phyloP scores from a whole-genome alignment of 306 rosid genomes.

The Begonia fuchsioides region DNA sequence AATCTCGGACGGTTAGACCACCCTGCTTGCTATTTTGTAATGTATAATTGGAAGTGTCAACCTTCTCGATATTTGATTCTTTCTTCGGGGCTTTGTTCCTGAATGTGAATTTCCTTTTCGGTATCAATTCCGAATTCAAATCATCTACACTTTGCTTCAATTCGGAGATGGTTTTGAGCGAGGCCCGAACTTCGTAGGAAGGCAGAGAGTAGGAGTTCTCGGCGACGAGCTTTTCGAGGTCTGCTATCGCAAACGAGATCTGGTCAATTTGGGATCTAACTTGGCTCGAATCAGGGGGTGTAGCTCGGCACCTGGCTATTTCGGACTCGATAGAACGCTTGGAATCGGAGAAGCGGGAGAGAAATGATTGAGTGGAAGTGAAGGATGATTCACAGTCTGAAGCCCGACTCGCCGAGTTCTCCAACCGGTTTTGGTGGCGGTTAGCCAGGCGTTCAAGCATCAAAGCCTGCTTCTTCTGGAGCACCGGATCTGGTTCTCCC shows the following conservation, averaged over 20 bases:
- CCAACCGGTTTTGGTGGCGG: slow-evolving; percentile 43
- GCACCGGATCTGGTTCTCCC: slow-evolving; percentile 11
- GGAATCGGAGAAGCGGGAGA: slow-evolving; percentile 36
- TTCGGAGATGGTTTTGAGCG: slow-evolving; percentile 53
- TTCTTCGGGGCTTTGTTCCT: slow-evolving; percentile 41
- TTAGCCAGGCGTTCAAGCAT: slow-evolving; percentile 66
- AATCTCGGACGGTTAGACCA: slow-evolving; percentile 23
- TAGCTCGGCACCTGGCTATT: slow-evolving; percentile 23
- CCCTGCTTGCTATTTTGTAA: slow-evolving; percentile 4
- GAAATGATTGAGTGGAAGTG: slow-evolving; percentile 44
- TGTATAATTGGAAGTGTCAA: slow-evolving; percentile 8
- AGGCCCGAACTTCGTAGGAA: slow-evolving; percentile 60
- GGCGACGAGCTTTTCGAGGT: slow-evolving; percentile 66
- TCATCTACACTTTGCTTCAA: slow-evolving; percentile 34
- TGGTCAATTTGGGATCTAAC: slow-evolving; percentile 38
- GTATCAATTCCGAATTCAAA: slow-evolving; percentile 34
- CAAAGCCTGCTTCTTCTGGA: slow-evolving; percentile 50
- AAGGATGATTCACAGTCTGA: slow-evolving; percentile 28
- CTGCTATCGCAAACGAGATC: slow-evolving; percentile 51
- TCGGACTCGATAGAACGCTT: slow-evolving; percentile 41
- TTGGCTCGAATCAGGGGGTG: slow-evolving; percentile 11
- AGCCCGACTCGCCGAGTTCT: slow-evolving; percentile 18
- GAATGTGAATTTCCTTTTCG: slow-evolving; percentile 67
- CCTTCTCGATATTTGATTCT: slow-evolving; percentile 10
- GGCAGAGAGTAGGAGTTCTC: slow-evolving; percentile 66